A percentile compares a stretch with the other conserved stretches of the same genome.
These are phyloP conservation scores for Fusarium chuoi DNA, from an alignment of 2,329 filamentous ascomycete genomes.

Conservation along the genomic window DNA sequence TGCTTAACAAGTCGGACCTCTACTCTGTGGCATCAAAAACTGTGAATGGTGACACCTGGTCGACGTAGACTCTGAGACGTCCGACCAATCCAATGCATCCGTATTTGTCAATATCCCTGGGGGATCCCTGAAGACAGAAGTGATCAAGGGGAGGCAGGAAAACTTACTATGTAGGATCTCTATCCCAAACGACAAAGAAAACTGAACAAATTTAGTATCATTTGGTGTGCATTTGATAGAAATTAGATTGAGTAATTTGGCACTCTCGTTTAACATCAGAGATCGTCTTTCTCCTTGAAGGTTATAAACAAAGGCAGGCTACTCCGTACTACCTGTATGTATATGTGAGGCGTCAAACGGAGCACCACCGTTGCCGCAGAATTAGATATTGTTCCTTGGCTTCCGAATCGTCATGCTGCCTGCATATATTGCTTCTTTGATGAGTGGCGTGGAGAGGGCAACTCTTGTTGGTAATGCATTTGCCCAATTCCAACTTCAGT, in stretches of 20 bases:
- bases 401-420: not conserved
- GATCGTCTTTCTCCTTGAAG: not conserved
- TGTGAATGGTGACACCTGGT: not conserved
- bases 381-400: not conserved
- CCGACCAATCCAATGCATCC: not conserved
- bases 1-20: not conserved
- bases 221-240: not conserved
- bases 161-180: not conserved
- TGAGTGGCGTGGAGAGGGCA: slow-evolving; percentile 16
- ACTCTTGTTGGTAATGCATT: slow-evolving; percentile 31
- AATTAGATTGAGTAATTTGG: not conserved
- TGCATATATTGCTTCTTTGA: not conserved
- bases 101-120: not conserved
- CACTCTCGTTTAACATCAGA: not conserved
- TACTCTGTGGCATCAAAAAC: not conserved
- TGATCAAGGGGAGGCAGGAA: not conserved
- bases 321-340: not conserved
- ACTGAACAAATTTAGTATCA: not conserved
- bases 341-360: not conserved
- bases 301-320: not conserved
- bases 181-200: not conserved
- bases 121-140: not conserved
- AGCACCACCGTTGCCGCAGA: not conserved
- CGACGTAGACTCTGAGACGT: slow-evolving; percentile 9
- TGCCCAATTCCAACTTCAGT: not conserved